Evolutionary conservation across 2,329 filamentous ascomycete species (phyloP).

Genomic region (Diaporthe sp.): DNA sequence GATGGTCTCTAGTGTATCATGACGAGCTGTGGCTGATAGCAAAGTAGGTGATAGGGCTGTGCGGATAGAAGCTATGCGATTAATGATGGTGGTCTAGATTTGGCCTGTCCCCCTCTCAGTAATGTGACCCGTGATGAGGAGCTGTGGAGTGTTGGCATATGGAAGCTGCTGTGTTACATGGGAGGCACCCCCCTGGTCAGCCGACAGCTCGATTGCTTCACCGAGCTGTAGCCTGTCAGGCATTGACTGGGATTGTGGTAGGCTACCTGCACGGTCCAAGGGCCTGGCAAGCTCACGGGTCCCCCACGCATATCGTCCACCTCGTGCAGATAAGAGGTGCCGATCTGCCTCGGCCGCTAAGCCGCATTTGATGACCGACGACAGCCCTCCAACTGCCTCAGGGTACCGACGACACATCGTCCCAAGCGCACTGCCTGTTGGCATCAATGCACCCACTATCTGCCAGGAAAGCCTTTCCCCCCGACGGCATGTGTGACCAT

Average conservation of each 20-base stretch:
- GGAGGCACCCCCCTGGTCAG: background rate
- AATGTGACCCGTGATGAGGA: background rate
- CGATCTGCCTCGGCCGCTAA: constrained; percentile 9
- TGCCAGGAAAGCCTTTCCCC: background rate
- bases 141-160: background rate
- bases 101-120: background rate
- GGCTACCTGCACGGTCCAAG: background rate
- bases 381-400: constrained; percentile 13
- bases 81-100: background rate
- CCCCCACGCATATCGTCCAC: background rate
- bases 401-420: constrained; percentile 16
- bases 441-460: constrained; percentile 7
- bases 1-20: background rate
- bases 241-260: background rate
- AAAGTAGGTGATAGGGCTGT: background rate
- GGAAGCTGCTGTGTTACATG: background rate
- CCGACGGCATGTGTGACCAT: background rate
- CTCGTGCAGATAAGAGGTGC: background rate
- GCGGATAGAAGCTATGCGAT: background rate
- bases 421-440: background rate
- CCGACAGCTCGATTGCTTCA: constrained; percentile 23
- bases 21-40: background rate
- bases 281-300: background rate
- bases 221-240: constrained; percentile 2
- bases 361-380: constrained; percentile 16